A percentile compares a stretch with the other conserved stretches of the same genome.
These are phyloP conservation scores for Paxillus rubicundulus DNA, from an alignment of 768 basidiomycete genomes.

Conservation along the genomic window DNA sequence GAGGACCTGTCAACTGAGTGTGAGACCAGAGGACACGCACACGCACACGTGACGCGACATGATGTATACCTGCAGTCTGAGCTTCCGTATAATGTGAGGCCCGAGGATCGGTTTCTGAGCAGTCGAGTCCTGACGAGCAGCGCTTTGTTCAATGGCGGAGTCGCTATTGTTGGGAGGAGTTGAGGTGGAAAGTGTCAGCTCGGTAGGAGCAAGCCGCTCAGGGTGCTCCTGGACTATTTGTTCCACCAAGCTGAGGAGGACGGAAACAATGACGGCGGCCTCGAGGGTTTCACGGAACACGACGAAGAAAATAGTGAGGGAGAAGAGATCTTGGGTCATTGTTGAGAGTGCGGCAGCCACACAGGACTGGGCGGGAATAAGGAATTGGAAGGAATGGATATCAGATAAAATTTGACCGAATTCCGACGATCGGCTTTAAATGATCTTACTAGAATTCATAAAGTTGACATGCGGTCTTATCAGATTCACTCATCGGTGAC, in stretches of 20 bases:
- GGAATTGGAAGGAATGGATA: conserved; percentile 4
- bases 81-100: conserved; percentile 56
- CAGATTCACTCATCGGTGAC: neutral
- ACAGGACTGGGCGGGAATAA: conserved; percentile 7
- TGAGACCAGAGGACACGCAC: neutral
- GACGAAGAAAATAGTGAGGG: conserved; percentile 93
- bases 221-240: conserved; percentile 60
- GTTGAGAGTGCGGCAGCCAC: neutral
- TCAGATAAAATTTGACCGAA: conserved; percentile 14
- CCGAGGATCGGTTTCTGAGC: conserved; percentile 29
- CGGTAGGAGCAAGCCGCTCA: neutral
- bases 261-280: conserved; percentile 88
- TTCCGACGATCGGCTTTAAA: neutral
- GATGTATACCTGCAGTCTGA: conserved; percentile 59
- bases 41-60: neutral
- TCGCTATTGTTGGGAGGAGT: conserved; percentile 1
- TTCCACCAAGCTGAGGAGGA: conserved; percentile 88
- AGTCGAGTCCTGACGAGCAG: conserved; percentile 9
- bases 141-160: conserved; percentile 1
- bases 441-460: neutral
- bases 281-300: conserved; percentile 94
- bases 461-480: neutral
- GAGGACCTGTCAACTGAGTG: conserved; percentile 53
- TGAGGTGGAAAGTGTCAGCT: neutral
- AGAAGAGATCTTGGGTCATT: conserved; percentile 77